Evolutionary conservation across 2,329 filamentous ascomycete genomes (phyloP).

Genomic region (Juglanconis oblonga): DNA sequence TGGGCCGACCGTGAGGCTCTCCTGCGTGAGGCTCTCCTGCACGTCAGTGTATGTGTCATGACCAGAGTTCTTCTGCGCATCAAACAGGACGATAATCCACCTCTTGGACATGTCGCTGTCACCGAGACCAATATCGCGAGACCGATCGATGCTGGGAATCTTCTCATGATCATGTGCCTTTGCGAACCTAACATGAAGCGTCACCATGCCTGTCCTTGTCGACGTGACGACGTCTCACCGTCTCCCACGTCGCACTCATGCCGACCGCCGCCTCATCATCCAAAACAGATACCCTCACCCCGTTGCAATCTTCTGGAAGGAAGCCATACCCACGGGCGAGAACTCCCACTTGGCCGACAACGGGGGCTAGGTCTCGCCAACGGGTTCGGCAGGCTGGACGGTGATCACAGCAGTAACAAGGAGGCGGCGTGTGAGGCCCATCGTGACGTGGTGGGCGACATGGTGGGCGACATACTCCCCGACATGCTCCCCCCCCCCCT

Average conservation of each 20-base stretch:
- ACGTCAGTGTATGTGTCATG: no score
- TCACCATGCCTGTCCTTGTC: background rate
- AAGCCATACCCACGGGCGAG: background rate
- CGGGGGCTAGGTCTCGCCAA: background rate
- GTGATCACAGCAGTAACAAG: background rate
- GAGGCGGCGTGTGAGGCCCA: background rate
- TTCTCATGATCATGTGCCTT: conserved; percentile 8
- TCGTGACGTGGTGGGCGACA: no score
- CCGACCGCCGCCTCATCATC: conserved; percentile 8
- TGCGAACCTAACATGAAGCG: conserved; percentile 9
- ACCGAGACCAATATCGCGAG: background rate
- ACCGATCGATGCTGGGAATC: background rate
- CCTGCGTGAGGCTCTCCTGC: background rate
- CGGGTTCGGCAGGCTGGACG: background rate
- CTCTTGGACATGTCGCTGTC: background rate
- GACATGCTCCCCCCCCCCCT: no score
- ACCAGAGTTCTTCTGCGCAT: no score
- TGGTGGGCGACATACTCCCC: no score
- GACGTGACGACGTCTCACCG: background rate
- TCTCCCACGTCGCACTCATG: conserved; percentile 6
- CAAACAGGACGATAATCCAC: no score
- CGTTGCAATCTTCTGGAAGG: conserved; percentile 1
- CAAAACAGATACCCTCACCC: conserved; percentile 12
- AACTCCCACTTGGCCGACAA: conserved; percentile 4
- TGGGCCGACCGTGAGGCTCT: conserved; percentile 2